phyloP scores from a whole-genome alignment of 2,329 filamentous ascomycete genomes.

The Fusarium sp. region DNA sequence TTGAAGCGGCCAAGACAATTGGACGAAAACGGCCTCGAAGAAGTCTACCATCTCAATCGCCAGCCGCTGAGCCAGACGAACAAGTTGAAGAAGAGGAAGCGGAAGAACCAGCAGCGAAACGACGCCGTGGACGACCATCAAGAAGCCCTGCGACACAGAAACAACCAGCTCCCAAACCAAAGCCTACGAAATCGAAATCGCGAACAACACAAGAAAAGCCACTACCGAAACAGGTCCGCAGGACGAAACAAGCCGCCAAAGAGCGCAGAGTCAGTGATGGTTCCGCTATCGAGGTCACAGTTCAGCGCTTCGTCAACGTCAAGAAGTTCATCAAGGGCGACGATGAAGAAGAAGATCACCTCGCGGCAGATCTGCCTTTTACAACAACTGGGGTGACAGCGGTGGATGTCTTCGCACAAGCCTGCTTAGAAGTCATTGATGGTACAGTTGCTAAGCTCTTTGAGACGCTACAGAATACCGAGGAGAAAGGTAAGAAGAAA shows the following conservation, averaged over 20 bases:
- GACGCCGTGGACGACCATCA: slow-evolving; percentile 47
- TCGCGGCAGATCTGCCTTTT: slow-evolving; percentile 63
- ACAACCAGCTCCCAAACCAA: slow-evolving; percentile 45
- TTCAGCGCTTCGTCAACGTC: slow-evolving; percentile 67
- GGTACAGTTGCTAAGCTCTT: slow-evolving; percentile 58
- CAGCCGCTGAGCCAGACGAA: slow-evolving; percentile 52
- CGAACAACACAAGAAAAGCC: slow-evolving; percentile 34
- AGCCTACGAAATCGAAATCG: slow-evolving; percentile 24
- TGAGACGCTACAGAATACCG: slow-evolving; percentile 50
- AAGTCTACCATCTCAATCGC: slow-evolving; percentile 50
- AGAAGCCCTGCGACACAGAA: slow-evolving; percentile 56
- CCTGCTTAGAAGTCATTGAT: slow-evolving; percentile 69
- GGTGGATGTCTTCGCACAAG: slow-evolving; percentile 68
- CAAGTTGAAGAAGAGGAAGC: slow-evolving; percentile 35
- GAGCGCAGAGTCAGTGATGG: slow-evolving; percentile 37
- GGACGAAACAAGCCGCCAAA: slow-evolving; percentile 37
- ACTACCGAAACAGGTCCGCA: slow-evolving; percentile 26
- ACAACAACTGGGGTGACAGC: slow-evolving; percentile 67
- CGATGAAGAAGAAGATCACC: slow-evolving; percentile 53
- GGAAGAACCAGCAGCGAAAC: slow-evolving; percentile 50
- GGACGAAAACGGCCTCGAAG: slow-evolving; percentile 55
- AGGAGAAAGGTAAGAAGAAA: slow-evolving; percentile 58
- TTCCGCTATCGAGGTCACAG: slow-evolving; percentile 61
- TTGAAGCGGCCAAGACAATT: slow-evolving; percentile 54
- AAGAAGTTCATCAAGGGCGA: slow-evolving; percentile 51